Evolutionary conservation across 345 rosid species (phyloP).

Genomic region (Salix purpurea): DNA sequence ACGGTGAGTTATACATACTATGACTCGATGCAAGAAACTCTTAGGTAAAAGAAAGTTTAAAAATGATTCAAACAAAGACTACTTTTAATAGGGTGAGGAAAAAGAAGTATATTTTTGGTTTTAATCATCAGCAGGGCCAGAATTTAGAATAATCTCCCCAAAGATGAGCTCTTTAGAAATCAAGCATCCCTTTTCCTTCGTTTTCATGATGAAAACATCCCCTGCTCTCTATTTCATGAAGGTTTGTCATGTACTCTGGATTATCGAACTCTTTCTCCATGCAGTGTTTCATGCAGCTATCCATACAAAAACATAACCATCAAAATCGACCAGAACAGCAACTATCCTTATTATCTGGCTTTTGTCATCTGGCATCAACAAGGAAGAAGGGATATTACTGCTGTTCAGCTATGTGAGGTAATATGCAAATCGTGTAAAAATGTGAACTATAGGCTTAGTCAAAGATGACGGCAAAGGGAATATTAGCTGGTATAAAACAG

Average conservation of each 20-base stretch:
- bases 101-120: not conserved
- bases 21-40: not conserved
- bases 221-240: not conserved
- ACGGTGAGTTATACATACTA: conserved; percentile 36
- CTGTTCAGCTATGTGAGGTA: conserved; percentile 75
- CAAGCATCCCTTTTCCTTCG: not conserved
- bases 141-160: not conserved
- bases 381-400: conserved; percentile 61
- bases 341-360: conserved; percentile 55
- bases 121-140: not conserved
- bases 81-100: not conserved
- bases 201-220: not conserved
- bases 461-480: not conserved
- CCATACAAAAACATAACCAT: conserved; percentile 56
- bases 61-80: not conserved
- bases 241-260: not conserved
- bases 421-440: not conserved
- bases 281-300: conserved; percentile 64
- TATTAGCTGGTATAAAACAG: not conserved
- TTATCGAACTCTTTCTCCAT: conserved; percentile 7
- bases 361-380: conserved; percentile 62
- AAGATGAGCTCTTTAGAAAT: not conserved
- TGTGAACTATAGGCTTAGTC: not conserved
- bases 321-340: conserved; percentile 64
- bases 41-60: not conserved